Evolutionary conservation across 306 rosid genomes (phyloP).

Genomic region (Hippophae tibetana): DNA sequence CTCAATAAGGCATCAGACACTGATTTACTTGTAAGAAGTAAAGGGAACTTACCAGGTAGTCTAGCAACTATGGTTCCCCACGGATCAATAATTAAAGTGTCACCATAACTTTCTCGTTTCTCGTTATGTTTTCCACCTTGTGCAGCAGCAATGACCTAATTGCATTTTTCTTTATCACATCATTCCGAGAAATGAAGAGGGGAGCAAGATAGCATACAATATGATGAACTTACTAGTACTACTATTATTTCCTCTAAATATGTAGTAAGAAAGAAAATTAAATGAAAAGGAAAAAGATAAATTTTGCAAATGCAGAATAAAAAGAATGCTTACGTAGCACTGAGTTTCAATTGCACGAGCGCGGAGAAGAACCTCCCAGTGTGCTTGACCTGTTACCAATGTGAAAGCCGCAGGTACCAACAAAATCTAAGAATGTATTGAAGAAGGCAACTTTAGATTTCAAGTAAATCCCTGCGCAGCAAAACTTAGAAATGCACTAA

Average conservation of each 20-base stretch:
- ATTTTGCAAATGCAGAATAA: constrained; percentile 6
- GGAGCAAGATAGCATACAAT: constrained; percentile 10
- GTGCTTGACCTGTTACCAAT: constrained; percentile 79
- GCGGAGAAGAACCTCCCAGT: constrained; percentile 94
- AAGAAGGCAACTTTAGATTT: too few species aligned
- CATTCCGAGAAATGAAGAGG: constrained; percentile 7
- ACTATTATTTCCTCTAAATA: not conserved
- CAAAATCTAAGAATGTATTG: constrained; percentile 36
- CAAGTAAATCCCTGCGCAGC: constrained; percentile 9
- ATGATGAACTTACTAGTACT: not conserved
- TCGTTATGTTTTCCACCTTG: constrained; percentile 76
- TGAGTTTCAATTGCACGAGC: constrained; percentile 97
- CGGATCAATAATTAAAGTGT: constrained; percentile 80
- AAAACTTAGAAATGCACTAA: constrained; percentile 9
- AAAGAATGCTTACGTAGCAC: constrained; percentile 49
- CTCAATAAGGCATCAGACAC: not conserved
- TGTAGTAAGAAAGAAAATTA: not conserved
- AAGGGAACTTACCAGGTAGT: constrained; percentile 54
- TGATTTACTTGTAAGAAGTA: not conserved
- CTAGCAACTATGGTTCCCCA: constrained; percentile 84
- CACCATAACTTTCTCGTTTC: constrained; percentile 85
- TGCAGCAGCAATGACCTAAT: constrained; percentile 91
- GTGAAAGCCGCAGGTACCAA: constrained; percentile 92
- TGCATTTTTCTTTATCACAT: constrained; percentile 22
- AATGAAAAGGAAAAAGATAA: constrained; percentile 1